A percentile compares a stretch with the other conserved stretches of the same genome.
phyloP scores from a whole-genome alignment of 1,284 basidiomycete species.

The Bondarzewia mesenterica region DNA sequence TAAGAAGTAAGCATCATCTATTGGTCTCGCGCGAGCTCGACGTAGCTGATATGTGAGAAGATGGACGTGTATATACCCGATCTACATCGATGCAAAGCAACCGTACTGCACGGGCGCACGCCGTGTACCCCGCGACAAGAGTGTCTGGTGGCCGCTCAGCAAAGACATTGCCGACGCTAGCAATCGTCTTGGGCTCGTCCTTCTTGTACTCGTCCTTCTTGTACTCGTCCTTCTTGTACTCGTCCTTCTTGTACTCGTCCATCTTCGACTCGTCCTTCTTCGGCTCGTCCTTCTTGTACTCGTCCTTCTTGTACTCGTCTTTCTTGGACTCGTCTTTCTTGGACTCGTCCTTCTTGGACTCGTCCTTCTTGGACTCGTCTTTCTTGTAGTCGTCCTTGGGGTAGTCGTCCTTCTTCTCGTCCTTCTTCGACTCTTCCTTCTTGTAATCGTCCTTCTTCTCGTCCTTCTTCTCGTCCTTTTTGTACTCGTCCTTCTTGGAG shows the following conservation, averaged over 20 bases:
- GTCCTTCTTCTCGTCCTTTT: not conserved
- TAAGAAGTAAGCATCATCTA: constrained; percentile 49
- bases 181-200: constrained; percentile 18
- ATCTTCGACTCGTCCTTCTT: not conserved
- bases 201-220: not conserved
- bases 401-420: not conserved
- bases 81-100: constrained; percentile 94
- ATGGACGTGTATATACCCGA: constrained; percentile 94
- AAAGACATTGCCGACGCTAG: constrained; percentile 87
- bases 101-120: constrained; percentile 79
- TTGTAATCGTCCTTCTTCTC: not conserved
- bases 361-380: not conserved
- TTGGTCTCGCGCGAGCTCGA: constrained; percentile 5
- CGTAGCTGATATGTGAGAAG: constrained; percentile 31
- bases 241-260: not conserved
- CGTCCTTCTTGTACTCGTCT: not conserved
- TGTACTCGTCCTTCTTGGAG: not conserved
- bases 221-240: not conserved
- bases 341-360: not conserved
- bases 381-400: not conserved
- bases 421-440: not conserved
- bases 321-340: not conserved
- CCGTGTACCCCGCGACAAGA: constrained; percentile 70
- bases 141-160: constrained; percentile 92
- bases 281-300: not conserved